Percentiles rank a stretch among this genome's conserved stretches.
These are phyloP conservation scores for Mycena galericulata DNA, from an alignment of 768 basidiomycete genomes.

Conservation along the genomic window DNA sequence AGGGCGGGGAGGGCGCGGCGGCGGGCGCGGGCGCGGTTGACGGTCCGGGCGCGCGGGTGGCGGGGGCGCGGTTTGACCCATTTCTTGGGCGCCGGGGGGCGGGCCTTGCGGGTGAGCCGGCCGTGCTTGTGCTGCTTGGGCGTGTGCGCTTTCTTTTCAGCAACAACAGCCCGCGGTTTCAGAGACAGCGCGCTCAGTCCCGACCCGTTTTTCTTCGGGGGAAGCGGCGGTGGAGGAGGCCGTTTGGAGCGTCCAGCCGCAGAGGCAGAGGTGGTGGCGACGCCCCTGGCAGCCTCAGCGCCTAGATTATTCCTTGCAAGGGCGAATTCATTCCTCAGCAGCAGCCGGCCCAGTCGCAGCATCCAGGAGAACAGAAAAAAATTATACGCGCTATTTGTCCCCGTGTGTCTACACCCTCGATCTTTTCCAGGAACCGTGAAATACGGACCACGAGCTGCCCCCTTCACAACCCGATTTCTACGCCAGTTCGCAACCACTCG, in stretches of 20 bases:
- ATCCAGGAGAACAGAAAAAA: slow-evolving; percentile 14
- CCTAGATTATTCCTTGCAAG: neutral
- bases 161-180: neutral
- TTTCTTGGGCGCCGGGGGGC: slow-evolving; percentile 8
- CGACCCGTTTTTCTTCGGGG: neutral
- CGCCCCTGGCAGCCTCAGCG: neutral
- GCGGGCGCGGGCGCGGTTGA: neutral
- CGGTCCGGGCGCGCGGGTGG: neutral
- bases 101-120: slow-evolving; percentile 30
- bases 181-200: neutral
- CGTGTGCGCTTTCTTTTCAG: slow-evolving; percentile 2
- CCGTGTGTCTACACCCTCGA: neutral
- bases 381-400: slow-evolving; percentile 7
- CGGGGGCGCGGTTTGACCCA: slow-evolving; percentile 29
- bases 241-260: neutral
- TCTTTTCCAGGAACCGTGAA: neutral
- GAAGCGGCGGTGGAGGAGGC: slow-evolving; percentile 6
- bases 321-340: neutral
- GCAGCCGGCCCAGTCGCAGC: slow-evolving; percentile 31
- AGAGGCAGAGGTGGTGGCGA: slow-evolving; percentile 11
- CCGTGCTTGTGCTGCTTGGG: slow-evolving; percentile 27
- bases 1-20: neutral
- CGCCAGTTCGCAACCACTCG: too few species aligned
- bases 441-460: neutral
- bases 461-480: too few species aligned